Evolutionary conservation across 768 basidiomycete species (phyloP), one percentile per base, ranked within the genome.

Genomic region (Auriscalpium orientale): DNA sequence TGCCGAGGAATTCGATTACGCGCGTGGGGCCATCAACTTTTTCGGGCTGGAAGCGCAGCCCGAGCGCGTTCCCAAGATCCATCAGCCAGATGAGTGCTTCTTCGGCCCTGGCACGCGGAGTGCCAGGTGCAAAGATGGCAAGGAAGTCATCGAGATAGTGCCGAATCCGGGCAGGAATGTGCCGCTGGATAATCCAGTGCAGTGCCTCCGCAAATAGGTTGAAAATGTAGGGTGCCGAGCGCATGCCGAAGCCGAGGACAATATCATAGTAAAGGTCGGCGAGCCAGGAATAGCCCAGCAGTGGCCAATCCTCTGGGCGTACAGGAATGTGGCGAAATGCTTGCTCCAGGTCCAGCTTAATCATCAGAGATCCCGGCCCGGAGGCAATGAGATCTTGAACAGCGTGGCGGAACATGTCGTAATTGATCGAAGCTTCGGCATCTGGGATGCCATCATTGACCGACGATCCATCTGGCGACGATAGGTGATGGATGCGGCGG

Each of bases 71-170:
- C 2, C 68, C 68, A 0, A 71, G 59, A 40, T 55, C 65, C 38
- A 68, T 58, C 2, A 69, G 62, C 72, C 71, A 73, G 8, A 68
- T 62, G 3, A 70, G 56, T 0, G 68, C 68, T 15, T 60, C 49
- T 21, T 57, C 22, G 18, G 51, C 56, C n/a, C 12, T 12, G 12
- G 40, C 40, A 12, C n/a, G 13, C 4, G 40, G 40, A 2, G 40
- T 43, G n/a, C 40, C 40, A 4, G 40, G 40, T 4, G 40, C 40
- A 43, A 43, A 43, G n/a, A 43, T 43, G 12, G 13, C 40, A 20
- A 74, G 65, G 53, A 74, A 74, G 44, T 74, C 68, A 45, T 75
- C 68, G 1, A 75, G 64, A 49, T 72, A 73, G 45, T 74, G 72
- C 8, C 62, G 62, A 1, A 73, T 53, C 8, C 8, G 9, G 0